Conservation (phyloP, 441 rosid genomes). For the Gossypium gossypioides region DNA sequence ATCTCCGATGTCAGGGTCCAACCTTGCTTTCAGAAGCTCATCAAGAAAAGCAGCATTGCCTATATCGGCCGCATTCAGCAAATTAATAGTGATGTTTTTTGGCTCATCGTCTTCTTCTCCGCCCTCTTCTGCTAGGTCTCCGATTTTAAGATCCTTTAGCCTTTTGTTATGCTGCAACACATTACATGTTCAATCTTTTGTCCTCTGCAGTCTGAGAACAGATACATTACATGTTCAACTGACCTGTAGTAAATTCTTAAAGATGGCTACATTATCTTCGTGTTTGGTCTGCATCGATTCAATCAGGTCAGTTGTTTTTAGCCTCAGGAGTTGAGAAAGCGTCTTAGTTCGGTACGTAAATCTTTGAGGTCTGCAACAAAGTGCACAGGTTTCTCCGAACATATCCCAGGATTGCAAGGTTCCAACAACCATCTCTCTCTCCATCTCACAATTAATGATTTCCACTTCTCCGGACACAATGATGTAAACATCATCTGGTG, state of each 20-base stretch:
- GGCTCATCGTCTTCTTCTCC: conserved; percentile 38
- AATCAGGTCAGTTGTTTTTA: conserved; percentile 49
- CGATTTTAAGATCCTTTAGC: conserved; percentile 40
- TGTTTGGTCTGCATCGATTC: conserved; percentile 61
- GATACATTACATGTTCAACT: not conserved
- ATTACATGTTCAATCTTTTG: not conserved
- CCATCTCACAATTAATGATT: conserved; percentile 44
- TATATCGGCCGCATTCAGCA: conserved; percentile 51
- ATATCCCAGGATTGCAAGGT: conserved; percentile 50
- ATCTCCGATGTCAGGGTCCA: conserved; percentile 66
- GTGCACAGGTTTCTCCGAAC: conserved; percentile 83
- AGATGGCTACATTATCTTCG: conserved; percentile 48
- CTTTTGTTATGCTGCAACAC: conserved; percentile 47
- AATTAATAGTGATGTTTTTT: conserved; percentile 32
- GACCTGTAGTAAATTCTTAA: conserved; percentile 70
- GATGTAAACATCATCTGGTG: conserved; percentile 62
- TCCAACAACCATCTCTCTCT: conserved; percentile 49
- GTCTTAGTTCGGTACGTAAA: conserved; percentile 64
- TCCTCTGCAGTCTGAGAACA: not conserved
- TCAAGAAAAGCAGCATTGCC: conserved; percentile 84
- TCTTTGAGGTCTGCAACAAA: conserved; percentile 63
- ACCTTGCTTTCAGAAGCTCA: conserved; percentile 64
- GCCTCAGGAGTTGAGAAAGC: conserved; percentile 68
- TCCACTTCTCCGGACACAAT: conserved; percentile 63
- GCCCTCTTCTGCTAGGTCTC: conserved; percentile 30